Evolutionary conservation across 1,284 basidiomycete species (phyloP).

Genomic region (Trametes polyzona): DNA sequence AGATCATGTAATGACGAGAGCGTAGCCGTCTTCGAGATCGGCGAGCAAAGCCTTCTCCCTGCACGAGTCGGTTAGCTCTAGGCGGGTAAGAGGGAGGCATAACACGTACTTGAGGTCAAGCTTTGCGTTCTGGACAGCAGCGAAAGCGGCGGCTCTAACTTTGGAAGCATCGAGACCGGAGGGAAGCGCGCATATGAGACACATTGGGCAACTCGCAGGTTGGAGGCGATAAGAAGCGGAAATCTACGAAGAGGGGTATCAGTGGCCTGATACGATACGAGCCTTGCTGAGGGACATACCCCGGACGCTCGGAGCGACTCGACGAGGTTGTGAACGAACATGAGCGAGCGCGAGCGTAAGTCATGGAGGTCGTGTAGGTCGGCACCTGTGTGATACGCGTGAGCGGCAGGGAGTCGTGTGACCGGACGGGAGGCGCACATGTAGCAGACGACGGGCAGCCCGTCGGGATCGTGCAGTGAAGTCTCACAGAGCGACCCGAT

Average conservation of each 20-base stretch:
- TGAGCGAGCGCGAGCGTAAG: slow-evolving; percentile 61
- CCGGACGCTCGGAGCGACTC: slow-evolving; percentile 62
- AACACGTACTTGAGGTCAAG: slow-evolving; percentile 48
- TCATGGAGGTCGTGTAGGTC: slow-evolving; percentile 73
- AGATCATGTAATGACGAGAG: slow-evolving; percentile 55
- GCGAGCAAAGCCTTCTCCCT: slow-evolving; percentile 58
- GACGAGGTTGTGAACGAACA: slow-evolving; percentile 67
- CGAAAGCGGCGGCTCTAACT: slow-evolving; percentile 46
- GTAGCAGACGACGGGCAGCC: slow-evolving; percentile 59
- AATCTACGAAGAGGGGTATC: slow-evolving; percentile 43
- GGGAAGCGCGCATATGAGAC: slow-evolving; percentile 55
- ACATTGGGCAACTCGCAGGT: slow-evolving; percentile 63
- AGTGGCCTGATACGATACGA: background rate
- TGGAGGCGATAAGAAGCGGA: slow-evolving; percentile 62
- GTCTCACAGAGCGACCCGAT: slow-evolving; percentile 46
- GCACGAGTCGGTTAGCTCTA: slow-evolving; percentile 10
- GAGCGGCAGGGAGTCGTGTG: slow-evolving; percentile 17
- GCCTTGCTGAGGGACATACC: slow-evolving; percentile 39
- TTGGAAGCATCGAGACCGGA: slow-evolving; percentile 45
- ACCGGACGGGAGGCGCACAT: slow-evolving; percentile 45
- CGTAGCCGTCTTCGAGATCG: slow-evolving; percentile 55
- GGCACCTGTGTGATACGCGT: slow-evolving; percentile 43
- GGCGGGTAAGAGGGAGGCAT: background rate
- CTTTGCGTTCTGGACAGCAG: slow-evolving; percentile 50
- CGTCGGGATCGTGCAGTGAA: slow-evolving; percentile 69